Conservation (phyloP, 2,329 filamentous ascomycete species). For the Mycosphaerella arachidis region DNA sequence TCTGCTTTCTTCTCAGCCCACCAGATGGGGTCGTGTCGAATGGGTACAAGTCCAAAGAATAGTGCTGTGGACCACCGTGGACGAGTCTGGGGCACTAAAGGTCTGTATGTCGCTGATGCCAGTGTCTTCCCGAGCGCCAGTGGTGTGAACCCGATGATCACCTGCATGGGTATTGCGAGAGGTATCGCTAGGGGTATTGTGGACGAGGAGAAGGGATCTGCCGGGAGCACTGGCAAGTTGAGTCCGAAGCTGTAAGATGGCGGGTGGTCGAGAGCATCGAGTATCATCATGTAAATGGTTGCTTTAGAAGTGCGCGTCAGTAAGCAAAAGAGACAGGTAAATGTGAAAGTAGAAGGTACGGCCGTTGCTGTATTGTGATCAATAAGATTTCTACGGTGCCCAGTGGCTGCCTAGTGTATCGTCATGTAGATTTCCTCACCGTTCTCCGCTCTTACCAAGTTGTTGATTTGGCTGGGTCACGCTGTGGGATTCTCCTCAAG, state of each 20-base stretch:
- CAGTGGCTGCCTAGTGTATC: not conserved
- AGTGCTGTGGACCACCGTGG: slow-evolving; percentile 43
- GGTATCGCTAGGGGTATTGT: slow-evolving; percentile 57
- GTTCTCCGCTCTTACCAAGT: not conserved
- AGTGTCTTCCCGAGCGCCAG: slow-evolving; percentile 72
- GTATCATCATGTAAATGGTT: not conserved
- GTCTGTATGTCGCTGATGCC: slow-evolving; percentile 67
- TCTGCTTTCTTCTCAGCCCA: slow-evolving; percentile 65
- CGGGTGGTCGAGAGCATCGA: not conserved
- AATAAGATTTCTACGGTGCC: not conserved
- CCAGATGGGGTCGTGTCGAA: slow-evolving; percentile 75
- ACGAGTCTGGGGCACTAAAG: slow-evolving; percentile 59
- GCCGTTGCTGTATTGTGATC: not conserved
- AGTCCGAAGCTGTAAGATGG: not conserved
- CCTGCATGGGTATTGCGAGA: slow-evolving; percentile 66
- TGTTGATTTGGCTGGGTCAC: not conserved
- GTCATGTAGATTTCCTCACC: not conserved
- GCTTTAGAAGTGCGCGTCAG: not conserved
- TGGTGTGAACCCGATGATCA: slow-evolving; percentile 80
- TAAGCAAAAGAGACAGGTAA: not conserved
- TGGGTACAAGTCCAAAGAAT: slow-evolving; percentile 51
- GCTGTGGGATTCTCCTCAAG: not conserved
- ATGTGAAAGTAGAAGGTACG: not conserved
- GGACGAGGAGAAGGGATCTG: slow-evolving; percentile 9
- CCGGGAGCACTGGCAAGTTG: not conserved